Evolutionary conservation across 805 yeast genomes (phyloP).

Genomic region (Alloascoidea africana): DNA sequence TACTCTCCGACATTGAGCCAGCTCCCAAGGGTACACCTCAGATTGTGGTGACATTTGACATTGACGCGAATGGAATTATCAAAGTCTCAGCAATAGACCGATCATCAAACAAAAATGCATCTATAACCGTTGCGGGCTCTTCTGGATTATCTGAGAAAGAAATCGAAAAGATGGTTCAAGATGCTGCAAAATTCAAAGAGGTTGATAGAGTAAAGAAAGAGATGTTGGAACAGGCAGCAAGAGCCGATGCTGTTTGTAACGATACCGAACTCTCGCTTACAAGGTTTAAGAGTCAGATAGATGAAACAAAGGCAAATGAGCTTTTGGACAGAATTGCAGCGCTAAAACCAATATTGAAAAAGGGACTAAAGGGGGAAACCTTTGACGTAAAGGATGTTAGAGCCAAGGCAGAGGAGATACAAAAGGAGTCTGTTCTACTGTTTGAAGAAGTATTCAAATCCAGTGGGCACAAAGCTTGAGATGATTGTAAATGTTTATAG

Average conservation of each 20-base stretch:
- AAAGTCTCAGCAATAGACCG: constrained; percentile 98
- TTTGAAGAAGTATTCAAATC: constrained; percentile 12
- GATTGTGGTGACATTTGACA: constrained; percentile 96
- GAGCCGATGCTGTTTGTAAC: constrained; percentile 42
- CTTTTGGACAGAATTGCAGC: background rate
- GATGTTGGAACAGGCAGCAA: constrained; percentile 38
- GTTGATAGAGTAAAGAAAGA: constrained; percentile 50
- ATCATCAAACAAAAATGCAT: constrained; percentile 95
- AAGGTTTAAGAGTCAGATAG: constrained; percentile 30
- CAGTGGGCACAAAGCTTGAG: too few relatives aligned
- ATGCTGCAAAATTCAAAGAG: constrained; percentile 98
- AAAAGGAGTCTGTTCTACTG: constrained; percentile 12
- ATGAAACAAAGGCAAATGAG: background rate
- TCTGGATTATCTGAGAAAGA: constrained; percentile 94
- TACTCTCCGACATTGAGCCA: constrained; percentile 95
- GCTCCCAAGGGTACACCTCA: constrained; percentile 99
- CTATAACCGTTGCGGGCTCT: constrained; percentile 97
- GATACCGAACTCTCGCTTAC: constrained; percentile 41
- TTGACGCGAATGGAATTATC: constrained; percentile 98
- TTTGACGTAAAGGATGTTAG: constrained; percentile 12
- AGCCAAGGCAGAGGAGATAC: constrained; percentile 21
- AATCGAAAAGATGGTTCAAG: constrained; percentile 96
- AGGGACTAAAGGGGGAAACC: background rate
- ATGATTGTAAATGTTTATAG: too few relatives aligned
- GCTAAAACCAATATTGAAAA: background rate